These are phyloP conservation scores for Suhomyces emberorum DNA, from an alignment of 805 yeast species.

Conservation along the genomic window DNA sequence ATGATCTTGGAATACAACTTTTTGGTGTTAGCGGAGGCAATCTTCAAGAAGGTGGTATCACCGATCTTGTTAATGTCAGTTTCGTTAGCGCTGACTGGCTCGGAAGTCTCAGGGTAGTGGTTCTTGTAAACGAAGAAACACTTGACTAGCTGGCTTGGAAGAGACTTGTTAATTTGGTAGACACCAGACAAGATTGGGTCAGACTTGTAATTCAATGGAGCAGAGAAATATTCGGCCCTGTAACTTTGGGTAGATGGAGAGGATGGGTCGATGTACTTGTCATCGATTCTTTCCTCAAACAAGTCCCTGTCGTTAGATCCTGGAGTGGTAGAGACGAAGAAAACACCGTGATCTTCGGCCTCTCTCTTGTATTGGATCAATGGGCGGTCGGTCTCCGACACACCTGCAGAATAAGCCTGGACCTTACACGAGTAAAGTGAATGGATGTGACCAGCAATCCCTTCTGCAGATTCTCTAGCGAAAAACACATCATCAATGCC, in stretches of 20 bases:
- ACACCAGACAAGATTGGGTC: constrained; percentile 46
- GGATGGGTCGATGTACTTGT: constrained; percentile 65
- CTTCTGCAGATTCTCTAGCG: constrained; percentile 77
- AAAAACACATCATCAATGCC: constrained; percentile 93
- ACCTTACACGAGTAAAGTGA: constrained; percentile 90
- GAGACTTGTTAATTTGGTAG: constrained; percentile 28
- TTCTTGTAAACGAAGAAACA: constrained; percentile 86
- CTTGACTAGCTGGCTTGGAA: constrained; percentile 50
- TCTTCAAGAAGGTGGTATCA: constrained; percentile 72
- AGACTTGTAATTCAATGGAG: constrained; percentile 49
- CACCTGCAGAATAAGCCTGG: constrained; percentile 73
- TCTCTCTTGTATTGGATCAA: constrained; percentile 78
- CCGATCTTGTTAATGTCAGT: constrained; percentile 65
- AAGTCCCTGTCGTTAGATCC: constrained; percentile 42
- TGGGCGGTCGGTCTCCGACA: constrained; percentile 35
- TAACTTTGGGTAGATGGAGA: constrained; percentile 41
- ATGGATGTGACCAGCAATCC: constrained; percentile 79
- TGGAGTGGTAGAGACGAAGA: constrained; percentile 69
- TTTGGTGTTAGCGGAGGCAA: constrained; percentile 79
- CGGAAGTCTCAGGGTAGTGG: constrained; percentile 16
- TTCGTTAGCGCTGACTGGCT: constrained; percentile 26
- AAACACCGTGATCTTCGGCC: constrained; percentile 83
- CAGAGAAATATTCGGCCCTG: constrained; percentile 76
- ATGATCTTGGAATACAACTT: constrained; percentile 70
- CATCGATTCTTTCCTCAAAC: constrained; percentile 79